phyloP scores from a whole-genome alignment of 192 early-diverging fungal genomes.

The Rhizoclosmatium sp. region DNA sequence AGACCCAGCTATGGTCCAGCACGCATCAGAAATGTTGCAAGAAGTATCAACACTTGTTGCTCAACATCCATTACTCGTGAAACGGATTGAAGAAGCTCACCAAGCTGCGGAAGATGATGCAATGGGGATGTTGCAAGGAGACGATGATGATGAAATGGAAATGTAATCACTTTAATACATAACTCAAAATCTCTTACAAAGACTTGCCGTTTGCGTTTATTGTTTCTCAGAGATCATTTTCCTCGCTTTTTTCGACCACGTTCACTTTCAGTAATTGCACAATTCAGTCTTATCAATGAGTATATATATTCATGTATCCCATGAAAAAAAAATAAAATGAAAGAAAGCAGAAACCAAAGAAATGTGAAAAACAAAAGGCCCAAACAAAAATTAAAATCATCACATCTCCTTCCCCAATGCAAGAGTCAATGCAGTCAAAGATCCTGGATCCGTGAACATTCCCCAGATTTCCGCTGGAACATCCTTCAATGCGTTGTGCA shows the following conservation, averaged over 20 bases:
- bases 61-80: constrained; percentile 61
- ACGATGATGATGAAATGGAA: constrained; percentile 57
- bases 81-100: constrained; percentile 48
- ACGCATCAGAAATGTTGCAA: constrained; percentile 27
- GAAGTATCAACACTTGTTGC: constrained; percentile 47
- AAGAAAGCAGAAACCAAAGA: too few relatives aligned
- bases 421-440: not conserved
- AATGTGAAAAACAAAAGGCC: too few relatives aligned
- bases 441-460: constrained; percentile 14
- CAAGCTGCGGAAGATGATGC: constrained; percentile 60
- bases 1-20: constrained; percentile 29
- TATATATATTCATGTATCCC: too few relatives aligned
- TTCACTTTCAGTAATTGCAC: too few relatives aligned
- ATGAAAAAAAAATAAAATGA: too few relatives aligned
- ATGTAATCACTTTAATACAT: not conserved
- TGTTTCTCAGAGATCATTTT: too few relatives aligned
- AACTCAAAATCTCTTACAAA: too few relatives aligned
- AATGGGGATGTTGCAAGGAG: constrained; percentile 49
- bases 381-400: too few relatives aligned
- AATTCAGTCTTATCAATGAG: too few relatives aligned
- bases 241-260: too few relatives aligned
- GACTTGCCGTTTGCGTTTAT: too few relatives aligned
- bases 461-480: not conserved
- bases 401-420: not conserved
- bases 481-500: constrained; percentile 11